Evolutionary conservation across 1,284 basidiomycete genomes (phyloP).

Genomic region (Pseudozyma pruni): DNA sequence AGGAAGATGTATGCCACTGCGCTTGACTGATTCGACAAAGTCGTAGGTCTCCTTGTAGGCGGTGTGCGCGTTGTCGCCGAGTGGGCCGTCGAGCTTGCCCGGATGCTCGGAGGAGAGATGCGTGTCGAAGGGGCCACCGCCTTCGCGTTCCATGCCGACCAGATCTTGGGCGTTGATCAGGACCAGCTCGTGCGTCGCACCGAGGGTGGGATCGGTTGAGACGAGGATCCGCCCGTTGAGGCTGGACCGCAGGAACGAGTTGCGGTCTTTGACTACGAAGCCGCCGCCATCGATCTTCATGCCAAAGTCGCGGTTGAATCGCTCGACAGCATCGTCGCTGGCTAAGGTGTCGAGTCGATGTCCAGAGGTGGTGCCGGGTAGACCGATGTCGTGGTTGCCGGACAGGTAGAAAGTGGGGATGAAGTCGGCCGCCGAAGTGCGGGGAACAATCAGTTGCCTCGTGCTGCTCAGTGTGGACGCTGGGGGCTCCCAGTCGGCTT

Average conservation of each 20-base stretch:
- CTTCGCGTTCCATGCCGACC: slow-evolving; percentile 54
- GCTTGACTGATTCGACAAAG: slow-evolving; percentile 43
- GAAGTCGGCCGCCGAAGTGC: slow-evolving; percentile 20
- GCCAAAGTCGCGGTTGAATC: slow-evolving; percentile 32
- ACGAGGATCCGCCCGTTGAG: slow-evolving; percentile 54
- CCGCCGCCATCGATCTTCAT: slow-evolving; percentile 29
- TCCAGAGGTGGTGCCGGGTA: slow-evolving; percentile 26
- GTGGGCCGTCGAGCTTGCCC: slow-evolving; percentile 38
- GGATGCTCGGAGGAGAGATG: slow-evolving; percentile 19
- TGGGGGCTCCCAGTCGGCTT: slow-evolving; percentile 31
- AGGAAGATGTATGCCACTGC: slow-evolving; percentile 14
- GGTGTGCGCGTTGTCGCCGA: slow-evolving; percentile 36
- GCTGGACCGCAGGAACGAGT: slow-evolving; percentile 6
- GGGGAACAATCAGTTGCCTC: slow-evolving; percentile 22
- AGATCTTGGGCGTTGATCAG: slow-evolving; percentile 54
- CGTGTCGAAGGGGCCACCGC: slow-evolving; percentile 33
- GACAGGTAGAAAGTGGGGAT: slow-evolving; percentile 47
- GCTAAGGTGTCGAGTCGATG: slow-evolving; percentile 18
- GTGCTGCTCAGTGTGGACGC: slow-evolving; percentile 19
- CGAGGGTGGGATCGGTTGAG: slow-evolving; percentile 15
- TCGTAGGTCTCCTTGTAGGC: slow-evolving; percentile 39
- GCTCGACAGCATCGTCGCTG: slow-evolving; percentile 25
- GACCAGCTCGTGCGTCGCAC: slow-evolving; percentile 56
- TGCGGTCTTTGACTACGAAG: slow-evolving; percentile 30
- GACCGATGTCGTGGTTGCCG: slow-evolving; percentile 60